phyloP scores from a whole-genome alignment of 139 green algal genomes.

The Zygnema cylindricum region DNA sequence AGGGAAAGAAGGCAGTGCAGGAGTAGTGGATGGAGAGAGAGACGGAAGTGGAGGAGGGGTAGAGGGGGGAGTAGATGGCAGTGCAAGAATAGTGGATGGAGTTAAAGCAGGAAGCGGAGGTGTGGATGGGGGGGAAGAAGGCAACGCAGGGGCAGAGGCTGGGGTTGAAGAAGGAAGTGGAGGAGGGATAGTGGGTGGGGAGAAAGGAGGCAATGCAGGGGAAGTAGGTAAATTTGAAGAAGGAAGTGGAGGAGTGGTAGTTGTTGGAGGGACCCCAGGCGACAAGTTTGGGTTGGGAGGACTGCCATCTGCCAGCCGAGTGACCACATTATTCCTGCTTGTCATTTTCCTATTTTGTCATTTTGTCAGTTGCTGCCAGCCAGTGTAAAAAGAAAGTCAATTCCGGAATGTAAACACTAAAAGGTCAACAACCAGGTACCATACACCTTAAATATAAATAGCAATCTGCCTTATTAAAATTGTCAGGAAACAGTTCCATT shows the following conservation, averaged over 20 bases:
- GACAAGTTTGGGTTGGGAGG: too few species aligned
- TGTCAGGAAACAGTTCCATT: too few species aligned
- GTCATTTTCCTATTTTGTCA: too few species aligned
- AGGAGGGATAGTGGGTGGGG: background rate
- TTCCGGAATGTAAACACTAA: too few species aligned
- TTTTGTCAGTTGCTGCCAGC: too few species aligned
- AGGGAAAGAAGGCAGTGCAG: background rate
- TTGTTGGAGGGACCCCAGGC: too few species aligned
- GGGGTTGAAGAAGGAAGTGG: background rate
- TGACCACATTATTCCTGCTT: too few species aligned
- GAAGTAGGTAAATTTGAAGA: background rate
- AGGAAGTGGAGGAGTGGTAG: background rate
- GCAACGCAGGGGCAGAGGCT: background rate
- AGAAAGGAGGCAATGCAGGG: background rate
- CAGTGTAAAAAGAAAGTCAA: too few species aligned
- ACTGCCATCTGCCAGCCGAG: too few species aligned
- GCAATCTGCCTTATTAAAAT: too few species aligned
- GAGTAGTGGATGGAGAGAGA: background rate
- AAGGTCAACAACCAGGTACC: too few species aligned
- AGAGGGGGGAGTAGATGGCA: background rate
- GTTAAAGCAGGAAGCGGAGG: background rate
- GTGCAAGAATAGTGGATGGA: background rate
- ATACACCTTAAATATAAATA: too few species aligned
- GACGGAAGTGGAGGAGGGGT: conserved; percentile 36
- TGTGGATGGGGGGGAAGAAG: background rate